A percentile compares a stretch with the other conserved stretches of the same genome.
phyloP scores from a whole-genome alignment of 202 grass and related monocot species.

The Elaeis oleifera region DNA sequence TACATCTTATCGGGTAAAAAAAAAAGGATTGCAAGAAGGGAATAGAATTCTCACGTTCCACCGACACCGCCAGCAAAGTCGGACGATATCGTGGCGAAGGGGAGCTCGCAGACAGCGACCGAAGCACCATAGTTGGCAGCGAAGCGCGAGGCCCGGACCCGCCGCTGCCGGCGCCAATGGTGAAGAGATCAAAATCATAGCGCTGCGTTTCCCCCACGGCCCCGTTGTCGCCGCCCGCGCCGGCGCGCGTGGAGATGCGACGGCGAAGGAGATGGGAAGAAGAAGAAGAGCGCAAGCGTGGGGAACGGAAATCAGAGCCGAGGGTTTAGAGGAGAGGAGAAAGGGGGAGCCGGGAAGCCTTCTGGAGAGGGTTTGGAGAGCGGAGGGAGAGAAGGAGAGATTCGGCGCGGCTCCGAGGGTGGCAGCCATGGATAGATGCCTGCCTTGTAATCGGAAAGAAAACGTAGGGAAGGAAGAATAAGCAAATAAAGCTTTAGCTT shows the following conservation, averaged over 20 bases:
- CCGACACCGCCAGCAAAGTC: slow-evolving; percentile 63
- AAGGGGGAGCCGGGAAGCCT: slow-evolving; percentile 20
- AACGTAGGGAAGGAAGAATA: no score
- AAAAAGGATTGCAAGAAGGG: background rate
- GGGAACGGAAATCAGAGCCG: background rate
- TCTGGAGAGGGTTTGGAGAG: background rate
- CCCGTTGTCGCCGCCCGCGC: background rate
- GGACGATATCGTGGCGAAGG: slow-evolving; percentile 67
- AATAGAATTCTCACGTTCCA: slow-evolving; percentile 58
- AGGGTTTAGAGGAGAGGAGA: slow-evolving; percentile 17
- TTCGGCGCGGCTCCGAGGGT: slow-evolving; percentile 8
- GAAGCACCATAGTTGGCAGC: slow-evolving; percentile 65
- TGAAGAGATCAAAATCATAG: slow-evolving; percentile 90
- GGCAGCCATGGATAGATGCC: slow-evolving; percentile 3
- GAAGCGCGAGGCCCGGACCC: slow-evolving; percentile 89
- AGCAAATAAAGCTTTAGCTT: no score
- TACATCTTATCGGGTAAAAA: background rate
- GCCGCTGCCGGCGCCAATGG: slow-evolving; percentile 89
- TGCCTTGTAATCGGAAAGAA: no score
- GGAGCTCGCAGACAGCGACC: slow-evolving; percentile 83
- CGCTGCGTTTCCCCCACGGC: slow-evolving; percentile 8
- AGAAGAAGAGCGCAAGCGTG: slow-evolving; percentile 4
- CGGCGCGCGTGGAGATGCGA: slow-evolving; percentile 6
- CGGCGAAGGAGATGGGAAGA: slow-evolving; percentile 15
- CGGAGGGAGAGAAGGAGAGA: slow-evolving; percentile 3